Evolutionary conservation across 1,284 basidiomycete species (phyloP), one percentile per base, ranked within the genome.

Genomic region (Lentinula novae-zelandiae): DNA sequence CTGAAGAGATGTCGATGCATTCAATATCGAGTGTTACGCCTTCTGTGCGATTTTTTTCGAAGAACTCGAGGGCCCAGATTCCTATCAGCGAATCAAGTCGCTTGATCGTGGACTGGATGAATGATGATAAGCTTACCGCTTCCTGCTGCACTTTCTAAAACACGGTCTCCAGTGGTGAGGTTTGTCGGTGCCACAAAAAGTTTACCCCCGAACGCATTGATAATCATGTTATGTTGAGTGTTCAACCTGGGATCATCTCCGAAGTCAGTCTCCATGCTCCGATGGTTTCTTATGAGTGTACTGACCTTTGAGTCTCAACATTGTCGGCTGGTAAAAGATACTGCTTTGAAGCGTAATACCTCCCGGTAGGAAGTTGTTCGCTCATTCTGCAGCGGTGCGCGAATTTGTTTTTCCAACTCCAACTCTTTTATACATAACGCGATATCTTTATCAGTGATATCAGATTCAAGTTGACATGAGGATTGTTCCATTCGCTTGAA

Each of bases 71-170:
- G n/a, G 39, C 38, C 22, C 54, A 46, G 38, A 44, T 56, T 13
- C 42, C 54, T 56, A n/a, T 31, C 36, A 38, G 36, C 36, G 12
- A 38, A 38, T 12, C 36, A 38, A 38, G 36, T 38, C 12, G 36
- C 12, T 38, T 9, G 7, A 13, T 13, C 22, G 2, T 7, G 33
- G 8, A 22, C 10, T 33, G 7, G 13, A 52, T 52, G 15, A 9
- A 20, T 22, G 34, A 15, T 12, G 13, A 9, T 17, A 9, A 52
- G 54, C 64, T 51, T 33, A 67, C 70, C 69, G 38, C 65, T 65
- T 1, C 69, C 70, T 15, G 66, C 64, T 10, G 64, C 70, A 48
- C 60, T 65, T 50, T 72, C 69, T 27, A 71, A 59, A 33, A 70
- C 60, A 38, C 64, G 62, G 53, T 68, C 67, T 27, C 39, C 64